These are phyloP conservation scores for Ramichloridium luteum DNA, from an alignment of 2,329 filamentous ascomycete genomes.

Conservation along the genomic window DNA sequence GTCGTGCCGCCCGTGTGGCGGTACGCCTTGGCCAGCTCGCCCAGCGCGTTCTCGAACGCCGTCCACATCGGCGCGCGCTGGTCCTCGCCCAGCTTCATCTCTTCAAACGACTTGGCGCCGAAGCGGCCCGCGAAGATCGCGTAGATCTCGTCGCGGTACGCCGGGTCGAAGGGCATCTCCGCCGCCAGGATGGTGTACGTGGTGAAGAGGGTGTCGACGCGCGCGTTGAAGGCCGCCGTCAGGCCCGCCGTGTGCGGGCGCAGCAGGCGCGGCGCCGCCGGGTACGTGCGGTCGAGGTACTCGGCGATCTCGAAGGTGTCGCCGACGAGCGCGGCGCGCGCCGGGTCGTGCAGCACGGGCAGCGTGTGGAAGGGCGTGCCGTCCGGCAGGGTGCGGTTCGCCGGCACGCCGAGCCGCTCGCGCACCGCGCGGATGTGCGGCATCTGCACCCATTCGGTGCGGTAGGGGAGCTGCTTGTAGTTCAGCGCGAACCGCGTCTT, in stretches of 20 bases:
- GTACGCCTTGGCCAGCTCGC: constrained; percentile 33
- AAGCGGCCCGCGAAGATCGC: constrained; percentile 40
- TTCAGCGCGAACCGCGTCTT: constrained; percentile 41
- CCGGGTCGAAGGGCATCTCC: constrained; percentile 41
- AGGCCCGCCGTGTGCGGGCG: constrained; percentile 25
- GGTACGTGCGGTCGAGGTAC: constrained; percentile 44
- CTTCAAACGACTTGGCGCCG: constrained; percentile 32
- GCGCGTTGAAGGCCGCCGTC: constrained; percentile 40
- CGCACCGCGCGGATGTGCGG: constrained; percentile 42
- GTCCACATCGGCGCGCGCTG: constrained; percentile 27
- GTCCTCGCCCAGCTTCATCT: constrained; percentile 27
- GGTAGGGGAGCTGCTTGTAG: constrained; percentile 37
- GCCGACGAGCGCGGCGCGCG: constrained; percentile 35
- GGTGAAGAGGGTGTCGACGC: constrained; percentile 44
- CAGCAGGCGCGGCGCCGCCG: constrained; percentile 39
- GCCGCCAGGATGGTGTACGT: constrained; percentile 32
- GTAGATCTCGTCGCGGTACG: constrained; percentile 32
- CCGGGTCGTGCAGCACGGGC: constrained; percentile 42
- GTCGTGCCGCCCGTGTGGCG: constrained; percentile 22
- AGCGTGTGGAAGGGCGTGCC: constrained; percentile 49
- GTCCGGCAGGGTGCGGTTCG: constrained; percentile 44
- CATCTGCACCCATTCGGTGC: constrained; percentile 42
- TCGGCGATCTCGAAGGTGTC: constrained; percentile 56
- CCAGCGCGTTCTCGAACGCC: constrained; percentile 33
- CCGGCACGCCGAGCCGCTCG: constrained; percentile 32